A percentile compares a stretch with the other conserved stretches of the same genome.
Evolutionary conservation across 441 rosid genomes (phyloP).

Genomic region (Macaranga tanarius): DNA sequence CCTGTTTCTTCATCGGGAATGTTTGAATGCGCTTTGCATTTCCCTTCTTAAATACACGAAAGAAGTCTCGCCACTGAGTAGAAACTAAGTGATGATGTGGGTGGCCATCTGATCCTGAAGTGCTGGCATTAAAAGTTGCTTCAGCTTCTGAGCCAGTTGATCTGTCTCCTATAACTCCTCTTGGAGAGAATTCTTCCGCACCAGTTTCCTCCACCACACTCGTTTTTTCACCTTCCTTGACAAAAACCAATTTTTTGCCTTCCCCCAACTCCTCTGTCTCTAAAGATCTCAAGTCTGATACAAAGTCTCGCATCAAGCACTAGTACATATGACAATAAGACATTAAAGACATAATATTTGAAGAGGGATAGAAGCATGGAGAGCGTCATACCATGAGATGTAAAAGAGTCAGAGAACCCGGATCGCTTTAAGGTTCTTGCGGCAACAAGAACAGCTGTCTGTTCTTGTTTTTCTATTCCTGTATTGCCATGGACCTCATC

Average conservation of each 20-base stretch:
- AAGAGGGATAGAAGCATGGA: not conserved
- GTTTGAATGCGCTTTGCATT: constrained; percentile 50
- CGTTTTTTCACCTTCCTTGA: not conserved
- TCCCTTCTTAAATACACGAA: constrained; percentile 61
- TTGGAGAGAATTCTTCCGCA: constrained; percentile 26
- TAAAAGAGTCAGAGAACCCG: constrained; percentile 49
- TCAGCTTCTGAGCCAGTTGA: constrained; percentile 36
- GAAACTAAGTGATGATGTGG: constrained; percentile 14
- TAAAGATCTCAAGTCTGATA: constrained; percentile 27
- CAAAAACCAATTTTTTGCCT: not conserved
- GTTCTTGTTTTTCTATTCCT: constrained; percentile 24
- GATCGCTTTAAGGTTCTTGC: constrained; percentile 40
- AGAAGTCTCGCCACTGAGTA: constrained; percentile 53
- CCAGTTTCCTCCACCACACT: not conserved
- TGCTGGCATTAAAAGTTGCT: constrained; percentile 49
- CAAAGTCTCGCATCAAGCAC: constrained; percentile 5
- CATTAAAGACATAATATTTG: not conserved
- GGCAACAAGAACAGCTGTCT: constrained; percentile 22
- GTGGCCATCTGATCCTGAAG: constrained; percentile 50
- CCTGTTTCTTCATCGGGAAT: constrained; percentile 43
- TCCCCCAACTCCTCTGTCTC: constrained; percentile 18
- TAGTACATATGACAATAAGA: not conserved
- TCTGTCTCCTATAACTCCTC: constrained; percentile 34
- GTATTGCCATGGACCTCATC: not conserved
- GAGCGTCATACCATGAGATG: constrained; percentile 44